phyloP scores from a whole-genome alignment of 495 filamentous ascomycete species.

The Xanthoparmelia taractica region DNA sequence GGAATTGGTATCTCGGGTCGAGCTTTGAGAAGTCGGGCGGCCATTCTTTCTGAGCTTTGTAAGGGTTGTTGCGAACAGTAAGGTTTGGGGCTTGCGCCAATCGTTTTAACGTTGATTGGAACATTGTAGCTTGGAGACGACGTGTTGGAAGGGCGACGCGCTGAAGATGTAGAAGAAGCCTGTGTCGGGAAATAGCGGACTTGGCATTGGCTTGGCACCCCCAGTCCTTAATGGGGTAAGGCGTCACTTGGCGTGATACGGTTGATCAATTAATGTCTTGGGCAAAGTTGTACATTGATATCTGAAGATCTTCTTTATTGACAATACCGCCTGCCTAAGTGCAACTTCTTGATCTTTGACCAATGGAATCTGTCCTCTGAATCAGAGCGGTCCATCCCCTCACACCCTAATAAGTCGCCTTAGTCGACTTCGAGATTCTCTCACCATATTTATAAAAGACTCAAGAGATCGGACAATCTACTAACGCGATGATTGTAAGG shows the following conservation, averaged over 20 bases:
- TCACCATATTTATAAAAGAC: constrained; percentile 30
- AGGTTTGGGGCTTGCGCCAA: constrained; percentile 9
- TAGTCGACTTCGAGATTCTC: constrained; percentile 14
- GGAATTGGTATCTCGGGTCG: constrained; percentile 74
- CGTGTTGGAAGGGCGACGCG: background rate
- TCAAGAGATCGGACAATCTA: constrained; percentile 33
- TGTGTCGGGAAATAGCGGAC: background rate
- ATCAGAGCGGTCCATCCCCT: no score
- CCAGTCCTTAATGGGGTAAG: no score
- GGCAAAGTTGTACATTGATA: no score
- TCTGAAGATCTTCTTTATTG: no score
- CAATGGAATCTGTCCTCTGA: no score
- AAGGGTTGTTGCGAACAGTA: constrained; percentile 40
- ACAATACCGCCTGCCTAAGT: no score
- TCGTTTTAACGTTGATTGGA: constrained; percentile 2
- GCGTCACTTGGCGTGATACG: no score
- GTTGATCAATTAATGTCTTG: no score
- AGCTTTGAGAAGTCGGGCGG: constrained; percentile 85
- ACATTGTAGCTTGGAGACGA: background rate
- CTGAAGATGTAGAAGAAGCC: background rate
- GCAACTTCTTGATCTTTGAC: no score
- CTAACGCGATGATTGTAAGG: constrained; percentile 38
- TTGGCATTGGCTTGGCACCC: background rate
- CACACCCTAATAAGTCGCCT: constrained; percentile 10
- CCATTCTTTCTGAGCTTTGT: constrained; percentile 81